Base-by-base conservation (phyloP, 306 rosid genomes). In the Myrica gale region DNA sequence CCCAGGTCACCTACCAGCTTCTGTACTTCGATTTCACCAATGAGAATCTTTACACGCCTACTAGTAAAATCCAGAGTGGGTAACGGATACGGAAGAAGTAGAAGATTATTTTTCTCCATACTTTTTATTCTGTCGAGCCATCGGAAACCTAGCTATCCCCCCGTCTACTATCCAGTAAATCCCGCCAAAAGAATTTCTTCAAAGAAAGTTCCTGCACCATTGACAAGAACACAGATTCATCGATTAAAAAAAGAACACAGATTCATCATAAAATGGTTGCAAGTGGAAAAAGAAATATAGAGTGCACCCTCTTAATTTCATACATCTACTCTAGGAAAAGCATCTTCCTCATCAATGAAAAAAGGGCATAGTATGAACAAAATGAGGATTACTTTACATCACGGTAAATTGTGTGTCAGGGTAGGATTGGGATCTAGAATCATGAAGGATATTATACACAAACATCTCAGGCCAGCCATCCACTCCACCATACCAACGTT, bases 161-260 rank as follows among this genome's bases (percentile, higher is more conserved):
- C 55, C 66, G 32, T 73, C 76, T 69, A 80, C 80, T 79, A 73
- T 75, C 61, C 58, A 48, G 62, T 71, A 68, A 58, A 75, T 81
- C 74, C 81, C 80, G 72, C 82, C 87, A 79, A 79, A 82, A 85
- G 45, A 84, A 78, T 53, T 74, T 78, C 85, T 75, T 60, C 76
- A 53, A 32, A 47, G 19, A 66, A 68, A 75, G 76, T 61, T 68
- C 87, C 92, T 86, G 89, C 88, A 84, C 39, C 47, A 52, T 46
- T 75, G 39, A 75, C 12, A 79, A 73, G 56, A 68, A 68, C 20
- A 60, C 20, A 10, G 13, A n/a, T n/a, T n/a, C n/a, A n/a, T n/a
- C n/a, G n/a, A n/a, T n/a, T n/a, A n/a, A n/a, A n/a, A n/a, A n/a
- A 79, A 73, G 56, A 68, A 68, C 20, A 60, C 20, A 19, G 50